phyloP scores from a whole-genome alignment of 2,329 filamentous ascomycete species.

The Colletotrichum brevisporum region DNA sequence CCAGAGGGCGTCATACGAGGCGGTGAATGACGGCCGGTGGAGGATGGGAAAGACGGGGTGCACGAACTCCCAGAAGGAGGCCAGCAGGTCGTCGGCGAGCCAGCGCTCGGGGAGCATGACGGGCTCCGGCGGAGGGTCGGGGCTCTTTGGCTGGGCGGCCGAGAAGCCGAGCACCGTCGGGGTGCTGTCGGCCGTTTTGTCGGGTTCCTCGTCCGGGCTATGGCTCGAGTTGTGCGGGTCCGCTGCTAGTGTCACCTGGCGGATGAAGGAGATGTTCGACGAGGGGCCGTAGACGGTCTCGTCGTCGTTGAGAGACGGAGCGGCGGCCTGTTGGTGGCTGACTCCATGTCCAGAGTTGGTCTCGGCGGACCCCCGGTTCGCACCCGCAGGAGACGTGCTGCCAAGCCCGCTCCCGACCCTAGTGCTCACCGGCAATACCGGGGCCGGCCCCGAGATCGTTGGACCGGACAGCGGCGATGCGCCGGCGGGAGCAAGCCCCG shows the following conservation, averaged over 20 bases:
- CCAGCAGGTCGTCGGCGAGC: slow-evolving; percentile 29
- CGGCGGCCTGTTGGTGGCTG: background rate
- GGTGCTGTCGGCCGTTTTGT: background rate
- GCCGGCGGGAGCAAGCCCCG: accelerated
- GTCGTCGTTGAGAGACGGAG: background rate
- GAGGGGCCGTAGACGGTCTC: slow-evolving; percentile 10
- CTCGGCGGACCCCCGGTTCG: no score
- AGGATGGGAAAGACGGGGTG: slow-evolving; percentile 42
- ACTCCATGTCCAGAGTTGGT: background rate
- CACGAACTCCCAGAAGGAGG: slow-evolving; percentile 41
- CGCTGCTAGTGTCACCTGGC: background rate
- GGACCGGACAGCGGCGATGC: background rate
- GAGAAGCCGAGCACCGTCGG: slow-evolving; percentile 17
- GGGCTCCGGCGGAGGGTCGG: background rate
- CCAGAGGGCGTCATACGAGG: slow-evolving; percentile 37
- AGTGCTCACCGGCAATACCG: no score
- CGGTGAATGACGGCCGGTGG: slow-evolving; percentile 34
- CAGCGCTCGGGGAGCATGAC: slow-evolving; percentile 20
- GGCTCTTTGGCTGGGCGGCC: background rate
- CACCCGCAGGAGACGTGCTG: background rate
- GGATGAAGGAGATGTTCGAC: slow-evolving; percentile 11
- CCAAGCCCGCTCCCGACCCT: no score
- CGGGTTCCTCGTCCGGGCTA: background rate
- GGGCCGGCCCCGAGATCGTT: background rate
- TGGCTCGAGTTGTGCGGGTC: background rate